Evolutionary conservation across 805 yeast genomes (phyloP).

Genomic region (Saccharomycopsis schoenii): DNA sequence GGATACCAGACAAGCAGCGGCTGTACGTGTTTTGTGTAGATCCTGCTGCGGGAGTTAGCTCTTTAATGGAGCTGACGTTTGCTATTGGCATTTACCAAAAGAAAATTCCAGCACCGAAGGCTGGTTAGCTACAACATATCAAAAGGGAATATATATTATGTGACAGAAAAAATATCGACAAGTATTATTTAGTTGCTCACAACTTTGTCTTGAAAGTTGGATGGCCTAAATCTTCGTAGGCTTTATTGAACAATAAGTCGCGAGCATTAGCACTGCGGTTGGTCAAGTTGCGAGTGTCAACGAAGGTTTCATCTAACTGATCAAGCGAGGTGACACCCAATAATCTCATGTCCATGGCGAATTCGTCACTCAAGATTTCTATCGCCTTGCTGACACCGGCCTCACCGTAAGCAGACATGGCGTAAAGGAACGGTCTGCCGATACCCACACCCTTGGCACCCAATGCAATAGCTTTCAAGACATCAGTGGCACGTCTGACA

Average conservation of each 20-base stretch:
- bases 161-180: no score
- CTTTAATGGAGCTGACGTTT: no score
- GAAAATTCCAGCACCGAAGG: no score
- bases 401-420: slow-evolving; percentile 55
- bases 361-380: slow-evolving; percentile 56
- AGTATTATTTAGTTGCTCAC: not conserved
- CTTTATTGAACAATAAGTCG: slow-evolving; percentile 44
- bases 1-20: no score
- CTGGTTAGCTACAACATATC: not conserved
- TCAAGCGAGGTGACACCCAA: slow-evolving; percentile 57
- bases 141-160: not conserved
- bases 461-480: slow-evolving; percentile 53
- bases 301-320: slow-evolving; percentile 48
- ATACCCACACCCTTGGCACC: slow-evolving; percentile 67
- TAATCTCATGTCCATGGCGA: slow-evolving; percentile 70
- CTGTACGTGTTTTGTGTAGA: no score
- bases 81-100: no score
- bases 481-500: slow-evolving; percentile 57
- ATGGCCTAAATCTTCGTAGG: slow-evolving; percentile 45
- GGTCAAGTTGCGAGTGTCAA: slow-evolving; percentile 45
- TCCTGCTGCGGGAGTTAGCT: no score
- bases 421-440: slow-evolving; percentile 58
- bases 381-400: slow-evolving; percentile 52
- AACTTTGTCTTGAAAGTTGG: slow-evolving; percentile 38
- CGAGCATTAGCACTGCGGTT: slow-evolving; percentile 29